Percentiles rank a stretch among this genome's conserved stretches.
These are phyloP conservation scores for Blastocystis sp. DNA, from an alignment of 352 stramenopile species.

Conservation along the genomic window DNA sequence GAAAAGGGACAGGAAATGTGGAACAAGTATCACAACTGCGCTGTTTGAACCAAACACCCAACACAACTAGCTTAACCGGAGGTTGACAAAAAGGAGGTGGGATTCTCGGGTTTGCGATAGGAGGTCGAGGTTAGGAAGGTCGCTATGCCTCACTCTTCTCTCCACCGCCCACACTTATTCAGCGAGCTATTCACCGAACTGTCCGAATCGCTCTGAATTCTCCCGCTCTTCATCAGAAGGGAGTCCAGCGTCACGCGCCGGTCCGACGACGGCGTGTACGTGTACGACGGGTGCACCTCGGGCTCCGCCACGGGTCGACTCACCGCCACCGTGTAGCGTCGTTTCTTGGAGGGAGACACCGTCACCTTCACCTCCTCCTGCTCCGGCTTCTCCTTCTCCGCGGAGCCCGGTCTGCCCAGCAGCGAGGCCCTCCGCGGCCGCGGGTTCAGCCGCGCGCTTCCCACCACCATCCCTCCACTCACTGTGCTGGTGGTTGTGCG, in stretches of 20 bases:
- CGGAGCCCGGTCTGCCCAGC: background rate
- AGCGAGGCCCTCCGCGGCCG: background rate
- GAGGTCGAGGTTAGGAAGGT: constrained; percentile 53
- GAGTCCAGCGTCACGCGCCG: constrained; percentile 13
- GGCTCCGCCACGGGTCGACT: background rate
- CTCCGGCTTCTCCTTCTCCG: background rate
- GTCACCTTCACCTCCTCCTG: constrained; percentile 9
- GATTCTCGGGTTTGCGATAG: constrained; percentile 53
- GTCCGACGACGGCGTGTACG: constrained; percentile 51
- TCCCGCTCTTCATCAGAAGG: constrained; percentile 13
- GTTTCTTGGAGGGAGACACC: background rate
- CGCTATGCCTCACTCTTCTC: constrained; percentile 14
- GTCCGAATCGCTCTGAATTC: constrained; percentile 12
- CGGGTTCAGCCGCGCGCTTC: background rate
- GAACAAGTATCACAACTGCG: constrained; percentile 40
- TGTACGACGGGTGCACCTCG: constrained; percentile 30
- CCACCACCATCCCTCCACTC: background rate
- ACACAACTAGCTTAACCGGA: background rate
- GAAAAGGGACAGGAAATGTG: constrained; percentile 52
- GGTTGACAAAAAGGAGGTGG: constrained; percentile 21
- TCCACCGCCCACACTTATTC: background rate
- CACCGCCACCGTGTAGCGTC: constrained; percentile 5
- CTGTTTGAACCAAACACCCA: constrained; percentile 37
- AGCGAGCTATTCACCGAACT: background rate
- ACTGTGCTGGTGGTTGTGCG: background rate